phyloP scores from a whole-genome alignment of 1,284 basidiomycete genomes.

The Athelia sp. region DNA sequence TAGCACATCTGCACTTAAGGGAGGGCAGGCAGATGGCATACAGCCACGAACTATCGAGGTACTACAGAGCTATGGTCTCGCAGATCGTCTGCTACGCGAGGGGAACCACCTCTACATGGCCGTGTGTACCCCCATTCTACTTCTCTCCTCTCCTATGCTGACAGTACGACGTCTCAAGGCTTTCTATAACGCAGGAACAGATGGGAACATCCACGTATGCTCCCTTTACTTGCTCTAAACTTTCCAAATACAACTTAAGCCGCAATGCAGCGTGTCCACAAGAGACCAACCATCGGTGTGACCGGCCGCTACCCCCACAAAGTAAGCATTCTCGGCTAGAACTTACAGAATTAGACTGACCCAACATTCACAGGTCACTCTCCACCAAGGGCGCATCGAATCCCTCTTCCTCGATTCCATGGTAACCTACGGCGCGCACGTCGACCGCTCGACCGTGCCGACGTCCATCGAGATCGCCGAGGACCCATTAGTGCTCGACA shows the following conservation, averaged over 20 bases:
- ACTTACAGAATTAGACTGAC: slow-evolving; percentile 1
- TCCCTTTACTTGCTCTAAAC: not conserved
- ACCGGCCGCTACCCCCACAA: slow-evolving; percentile 65
- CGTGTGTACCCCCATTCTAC: slow-evolving; percentile 36
- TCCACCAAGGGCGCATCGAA: slow-evolving; percentile 77
- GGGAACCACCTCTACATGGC: slow-evolving; percentile 56
- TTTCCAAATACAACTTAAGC: too few species aligned
- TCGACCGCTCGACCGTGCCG: slow-evolving; percentile 56
- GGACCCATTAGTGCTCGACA: slow-evolving; percentile 34
- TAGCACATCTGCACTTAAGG: slow-evolving; percentile 50
- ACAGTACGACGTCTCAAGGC: too few species aligned
- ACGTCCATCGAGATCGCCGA: slow-evolving; percentile 45
- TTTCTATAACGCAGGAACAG: slow-evolving; percentile 41
- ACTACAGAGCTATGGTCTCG: slow-evolving; percentile 72
- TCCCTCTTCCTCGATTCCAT: slow-evolving; percentile 64
- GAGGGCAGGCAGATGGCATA: slow-evolving; percentile 78
- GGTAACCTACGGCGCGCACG: slow-evolving; percentile 42
- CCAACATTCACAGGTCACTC: slow-evolving; percentile 35
- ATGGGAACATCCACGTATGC: slow-evolving; percentile 39
- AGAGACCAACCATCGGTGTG: slow-evolving; percentile 29
- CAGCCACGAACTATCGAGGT: slow-evolving; percentile 77
- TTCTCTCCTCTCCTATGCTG: too few species aligned
- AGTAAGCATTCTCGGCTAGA: slow-evolving; percentile 25
- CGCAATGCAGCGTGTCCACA: too few species aligned
- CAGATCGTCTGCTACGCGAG: slow-evolving; percentile 55